phyloP scores from a whole-genome alignment of 73 alveolate genomes.

The Paramecium pentaurelia region DNA sequence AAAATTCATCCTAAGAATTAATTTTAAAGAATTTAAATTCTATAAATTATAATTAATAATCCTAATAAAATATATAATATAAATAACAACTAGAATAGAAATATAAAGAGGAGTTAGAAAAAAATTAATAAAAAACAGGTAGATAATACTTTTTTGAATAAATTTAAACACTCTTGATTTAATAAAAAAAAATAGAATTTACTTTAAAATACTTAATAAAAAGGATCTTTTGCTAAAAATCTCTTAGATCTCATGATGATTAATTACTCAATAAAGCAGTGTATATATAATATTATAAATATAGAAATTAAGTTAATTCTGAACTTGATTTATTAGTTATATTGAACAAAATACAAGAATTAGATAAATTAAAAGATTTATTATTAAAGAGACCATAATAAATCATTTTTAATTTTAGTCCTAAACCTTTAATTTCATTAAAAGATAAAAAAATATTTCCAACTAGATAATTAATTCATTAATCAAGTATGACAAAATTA shows the following conservation, averaged over 20 bases:
- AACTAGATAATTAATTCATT: neutral
- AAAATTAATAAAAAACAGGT: neutral
- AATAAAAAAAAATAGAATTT: neutral
- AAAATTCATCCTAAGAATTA: neutral
- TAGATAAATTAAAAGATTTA: neutral
- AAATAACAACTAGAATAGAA: neutral
- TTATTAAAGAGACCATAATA: neutral
- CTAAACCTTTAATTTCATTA: neutral
- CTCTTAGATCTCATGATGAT: neutral
- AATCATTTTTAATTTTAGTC: slow-evolving; percentile 19
- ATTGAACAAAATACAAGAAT: neutral
- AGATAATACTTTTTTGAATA: neutral
- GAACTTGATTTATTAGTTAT: neutral
- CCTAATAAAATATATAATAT: neutral
- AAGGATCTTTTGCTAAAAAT: neutral
- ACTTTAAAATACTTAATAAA: neutral
- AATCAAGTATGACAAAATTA: neutral
- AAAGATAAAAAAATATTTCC: neutral
- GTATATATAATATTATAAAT: neutral
- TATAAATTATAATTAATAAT: neutral
- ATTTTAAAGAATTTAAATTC: neutral
- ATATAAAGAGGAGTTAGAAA: neutral
- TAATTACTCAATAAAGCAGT: neutral
- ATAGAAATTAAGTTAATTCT: neutral
- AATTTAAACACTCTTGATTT: neutral